phyloP scores from a whole-genome alignment of 2,329 filamentous ascomycete species.

The Cadophora sp. region DNA sequence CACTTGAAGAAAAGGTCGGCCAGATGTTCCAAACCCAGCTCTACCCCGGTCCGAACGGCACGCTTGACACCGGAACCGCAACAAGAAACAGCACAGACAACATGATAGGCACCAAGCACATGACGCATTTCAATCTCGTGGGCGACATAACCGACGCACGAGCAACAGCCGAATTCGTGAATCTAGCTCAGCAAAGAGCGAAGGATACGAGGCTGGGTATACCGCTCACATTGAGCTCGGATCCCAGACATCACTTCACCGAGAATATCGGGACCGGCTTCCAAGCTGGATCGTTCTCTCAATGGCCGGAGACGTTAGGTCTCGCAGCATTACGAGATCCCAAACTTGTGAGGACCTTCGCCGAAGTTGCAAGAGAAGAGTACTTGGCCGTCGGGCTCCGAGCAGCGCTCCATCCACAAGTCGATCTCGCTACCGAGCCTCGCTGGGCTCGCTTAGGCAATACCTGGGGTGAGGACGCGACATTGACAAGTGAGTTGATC shows the following conservation, averaged over 20 bases:
- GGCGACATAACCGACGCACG: background rate
- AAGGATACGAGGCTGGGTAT: background rate
- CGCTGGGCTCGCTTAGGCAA: background rate
- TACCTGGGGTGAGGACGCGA: background rate
- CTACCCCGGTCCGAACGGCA: background rate
- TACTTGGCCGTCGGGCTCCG: background rate
- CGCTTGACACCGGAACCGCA: background rate
- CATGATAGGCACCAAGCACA: background rate
- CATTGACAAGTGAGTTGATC: background rate
- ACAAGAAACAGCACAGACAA: background rate
- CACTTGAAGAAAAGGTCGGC: conserved; percentile 1
- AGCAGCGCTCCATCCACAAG: background rate
- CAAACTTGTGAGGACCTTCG: background rate
- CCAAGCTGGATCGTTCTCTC: background rate
- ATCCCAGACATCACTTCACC: conserved; percentile 6
- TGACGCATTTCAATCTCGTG: conserved; percentile 11
- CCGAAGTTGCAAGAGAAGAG: conserved; percentile 1
- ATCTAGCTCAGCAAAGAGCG: background rate
- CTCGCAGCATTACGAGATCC: background rate
- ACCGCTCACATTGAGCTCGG: background rate
- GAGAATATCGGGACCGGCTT: background rate
- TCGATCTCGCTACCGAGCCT: conserved; percentile 3
- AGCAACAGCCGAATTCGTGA: background rate
- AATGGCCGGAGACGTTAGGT: conserved; percentile 5
- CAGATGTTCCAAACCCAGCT: background rate